Percentiles rank a stretch among this genome's conserved stretches.
Evolutionary conservation across 208 protist genomes (phyloP).

Genomic region (Crithidia bombi): DNA sequence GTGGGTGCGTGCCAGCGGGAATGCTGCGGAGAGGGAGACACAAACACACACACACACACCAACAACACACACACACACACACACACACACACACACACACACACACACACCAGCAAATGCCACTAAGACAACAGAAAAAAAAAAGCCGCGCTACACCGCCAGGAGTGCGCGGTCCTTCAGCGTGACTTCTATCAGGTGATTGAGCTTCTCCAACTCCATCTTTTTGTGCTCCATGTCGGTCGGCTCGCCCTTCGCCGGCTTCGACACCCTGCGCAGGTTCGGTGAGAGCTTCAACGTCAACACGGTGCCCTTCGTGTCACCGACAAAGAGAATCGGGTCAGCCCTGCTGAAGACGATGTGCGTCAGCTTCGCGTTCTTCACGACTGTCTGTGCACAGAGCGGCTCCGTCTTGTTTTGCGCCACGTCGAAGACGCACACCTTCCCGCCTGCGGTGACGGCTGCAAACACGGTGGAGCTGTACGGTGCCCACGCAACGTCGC

Average conservation of each 20-base stretch:
- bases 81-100: constrained; percentile 6
- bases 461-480: constrained; percentile 97
- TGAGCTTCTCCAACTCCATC: constrained; percentile 91
- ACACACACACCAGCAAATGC: not conserved
- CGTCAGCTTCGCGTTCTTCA: constrained; percentile 97
- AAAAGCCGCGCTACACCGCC: constrained; percentile 17
- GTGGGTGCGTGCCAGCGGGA: not conserved
- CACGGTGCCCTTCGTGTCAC: constrained; percentile 96
- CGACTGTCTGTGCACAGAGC: constrained; percentile 95
- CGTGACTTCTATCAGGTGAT: constrained; percentile 89
- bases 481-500: constrained; percentile 97
- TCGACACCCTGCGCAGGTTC: constrained; percentile 90
- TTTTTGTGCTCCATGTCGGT: constrained; percentile 36
- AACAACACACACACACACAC: not conserved
- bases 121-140: constrained; percentile 1
- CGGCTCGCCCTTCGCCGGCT: constrained; percentile 81
- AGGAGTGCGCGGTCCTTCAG: constrained; percentile 92
- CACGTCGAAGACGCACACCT: constrained; percentile 94
- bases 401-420: constrained; percentile 96
- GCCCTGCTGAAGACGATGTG: constrained; percentile 94
- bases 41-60: not conserved
- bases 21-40: not conserved
- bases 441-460: constrained; percentile 95
- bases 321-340: constrained; percentile 95
- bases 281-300: constrained; percentile 96